Evolutionary conservation across 176 grass and related monocot genomes (phyloP).

Genomic region (Leersia perrieri): DNA sequence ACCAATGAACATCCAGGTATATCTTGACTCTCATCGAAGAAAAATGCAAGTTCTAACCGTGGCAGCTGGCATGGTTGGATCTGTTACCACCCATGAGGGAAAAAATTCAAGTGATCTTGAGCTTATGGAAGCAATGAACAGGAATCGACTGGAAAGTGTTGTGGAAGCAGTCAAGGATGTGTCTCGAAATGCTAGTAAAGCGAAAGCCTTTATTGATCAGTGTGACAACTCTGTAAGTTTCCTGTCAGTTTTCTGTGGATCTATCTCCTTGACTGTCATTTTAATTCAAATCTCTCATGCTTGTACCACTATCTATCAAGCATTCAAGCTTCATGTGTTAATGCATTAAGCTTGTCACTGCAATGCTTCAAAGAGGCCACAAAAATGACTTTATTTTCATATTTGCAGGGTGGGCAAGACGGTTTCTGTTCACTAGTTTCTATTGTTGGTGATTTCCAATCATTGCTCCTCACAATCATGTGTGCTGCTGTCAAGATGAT

Average conservation of each 20-base stretch:
- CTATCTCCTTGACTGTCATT: constrained; percentile 18
- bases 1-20: constrained; percentile 70
- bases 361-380: not conserved
- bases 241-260: constrained; percentile 20
- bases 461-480: constrained; percentile 80
- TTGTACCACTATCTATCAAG: not conserved
- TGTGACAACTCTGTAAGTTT: constrained; percentile 60
- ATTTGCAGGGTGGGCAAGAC: constrained; percentile 62
- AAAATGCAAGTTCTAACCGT: constrained; percentile 79
- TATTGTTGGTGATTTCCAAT: constrained; percentile 72
- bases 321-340: constrained; percentile 1
- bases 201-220: constrained; percentile 71
- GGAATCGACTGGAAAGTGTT: constrained; percentile 60
- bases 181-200: constrained; percentile 58
- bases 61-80: constrained; percentile 69
- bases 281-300: constrained; percentile 10
- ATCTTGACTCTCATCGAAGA: constrained; percentile 79
- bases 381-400: constrained; percentile 15
- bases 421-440: constrained; percentile 50
- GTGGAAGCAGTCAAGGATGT: constrained; percentile 72
- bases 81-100: constrained; percentile 20
- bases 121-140: constrained; percentile 53
- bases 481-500: constrained; percentile 73
- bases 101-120: constrained; percentile 53
- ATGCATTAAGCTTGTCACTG: not conserved